Evolutionary conservation across 495 filamentous ascomycete species (phyloP).

Genomic region (Filosporella fistucella): DNA sequence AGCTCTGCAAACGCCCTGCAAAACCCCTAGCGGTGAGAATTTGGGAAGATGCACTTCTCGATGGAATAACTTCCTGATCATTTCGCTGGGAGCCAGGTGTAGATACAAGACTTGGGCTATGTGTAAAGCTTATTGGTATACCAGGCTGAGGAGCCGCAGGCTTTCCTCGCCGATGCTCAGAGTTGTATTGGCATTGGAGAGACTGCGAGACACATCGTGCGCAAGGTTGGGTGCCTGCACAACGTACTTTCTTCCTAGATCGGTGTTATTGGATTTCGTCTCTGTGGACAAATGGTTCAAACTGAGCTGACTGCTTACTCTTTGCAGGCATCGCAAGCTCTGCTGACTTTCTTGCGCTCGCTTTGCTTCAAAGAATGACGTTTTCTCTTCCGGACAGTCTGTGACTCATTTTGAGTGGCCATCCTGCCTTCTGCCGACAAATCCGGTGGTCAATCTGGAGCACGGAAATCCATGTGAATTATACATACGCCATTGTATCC

Average conservation of each 20-base stretch:
- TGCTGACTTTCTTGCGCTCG: no score
- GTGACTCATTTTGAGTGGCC: no score
- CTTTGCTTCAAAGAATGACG: no score
- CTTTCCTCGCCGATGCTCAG: no score
- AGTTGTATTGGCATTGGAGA: no score
- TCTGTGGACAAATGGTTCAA: background rate
- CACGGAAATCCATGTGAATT: no score
- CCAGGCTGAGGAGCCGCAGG: background rate
- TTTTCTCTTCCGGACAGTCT: no score
- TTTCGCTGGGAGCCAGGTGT: background rate
- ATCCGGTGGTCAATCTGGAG: no score
- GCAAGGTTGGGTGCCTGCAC: constrained; percentile 3
- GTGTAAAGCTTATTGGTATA: background rate
- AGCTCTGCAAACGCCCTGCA: background rate
- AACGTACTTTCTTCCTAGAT: constrained; percentile 3
- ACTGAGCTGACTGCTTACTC: no score
- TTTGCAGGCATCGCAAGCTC: constrained; percentile 2
- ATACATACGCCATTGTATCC: no score
- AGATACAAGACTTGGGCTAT: background rate
- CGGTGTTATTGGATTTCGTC: background rate
- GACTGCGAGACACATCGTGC: background rate
- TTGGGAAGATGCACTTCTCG: background rate
- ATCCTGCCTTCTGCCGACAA: no score
- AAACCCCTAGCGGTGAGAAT: background rate
- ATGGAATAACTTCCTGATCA: background rate